Conservation (phyloP, 2,329 filamentous ascomycete genomes). For the Beauveria rudraprayagi region DNA sequence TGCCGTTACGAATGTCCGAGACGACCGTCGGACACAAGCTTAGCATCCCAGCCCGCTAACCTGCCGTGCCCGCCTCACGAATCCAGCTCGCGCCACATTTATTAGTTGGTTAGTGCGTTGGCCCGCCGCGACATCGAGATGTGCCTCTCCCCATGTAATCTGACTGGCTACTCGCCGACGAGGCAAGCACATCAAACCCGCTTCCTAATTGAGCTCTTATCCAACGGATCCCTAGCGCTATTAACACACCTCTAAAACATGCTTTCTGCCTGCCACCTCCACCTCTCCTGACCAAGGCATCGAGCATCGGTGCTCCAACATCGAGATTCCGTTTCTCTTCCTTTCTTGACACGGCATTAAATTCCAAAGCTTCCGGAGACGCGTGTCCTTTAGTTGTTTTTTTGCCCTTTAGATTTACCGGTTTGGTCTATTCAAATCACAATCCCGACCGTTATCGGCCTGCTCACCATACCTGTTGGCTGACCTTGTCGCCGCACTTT, state of each 20-base stretch:
- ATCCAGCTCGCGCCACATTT: slow-evolving; percentile 6
- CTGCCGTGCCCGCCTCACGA: background rate
- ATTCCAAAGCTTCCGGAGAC: background rate
- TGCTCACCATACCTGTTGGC: background rate
- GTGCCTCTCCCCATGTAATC: background rate
- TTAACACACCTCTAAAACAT: background rate
- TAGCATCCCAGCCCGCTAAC: background rate
- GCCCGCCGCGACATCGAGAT: slow-evolving; percentile 4
- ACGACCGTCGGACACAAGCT: background rate
- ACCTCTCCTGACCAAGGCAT: background rate
- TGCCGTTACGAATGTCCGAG: background rate
- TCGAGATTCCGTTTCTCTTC: background rate
- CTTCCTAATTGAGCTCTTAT: background rate
- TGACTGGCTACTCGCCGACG: background rate
- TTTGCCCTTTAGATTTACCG: background rate
- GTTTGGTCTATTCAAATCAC: background rate
- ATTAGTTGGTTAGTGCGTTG: background rate
- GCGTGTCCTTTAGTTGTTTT: background rate
- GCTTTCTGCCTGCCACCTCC: background rate
- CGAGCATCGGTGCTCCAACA: background rate
- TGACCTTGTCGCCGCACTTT: background rate
- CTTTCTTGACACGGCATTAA: background rate
- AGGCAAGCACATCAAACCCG: background rate
- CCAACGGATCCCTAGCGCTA: background rate
- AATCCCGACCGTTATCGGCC: background rate